phyloP scores from a whole-genome alignment of 495 filamentous ascomycete species.

The Stereocaulon alpinum region DNA sequence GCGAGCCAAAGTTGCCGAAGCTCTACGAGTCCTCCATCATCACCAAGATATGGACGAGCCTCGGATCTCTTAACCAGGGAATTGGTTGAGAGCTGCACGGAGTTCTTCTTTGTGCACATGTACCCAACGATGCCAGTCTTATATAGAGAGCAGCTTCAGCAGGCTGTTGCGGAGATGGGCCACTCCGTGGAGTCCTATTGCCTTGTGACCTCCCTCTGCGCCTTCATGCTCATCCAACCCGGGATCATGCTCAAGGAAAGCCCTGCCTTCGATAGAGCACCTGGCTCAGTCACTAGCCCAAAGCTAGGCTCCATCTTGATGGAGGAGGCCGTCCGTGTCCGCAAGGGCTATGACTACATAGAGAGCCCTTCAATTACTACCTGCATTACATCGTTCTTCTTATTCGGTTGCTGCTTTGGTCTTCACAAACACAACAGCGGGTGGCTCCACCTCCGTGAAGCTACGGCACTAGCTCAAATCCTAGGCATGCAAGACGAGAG shows the following conservation, averaged over 20 bases:
- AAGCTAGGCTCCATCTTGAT: conserved; percentile 47
- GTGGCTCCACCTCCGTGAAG: conserved; percentile 56
- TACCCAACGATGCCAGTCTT: conserved; percentile 79
- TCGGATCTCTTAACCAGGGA: conserved; percentile 49
- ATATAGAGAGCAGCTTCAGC: conserved; percentile 54
- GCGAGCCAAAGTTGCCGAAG: conserved; percentile 21
- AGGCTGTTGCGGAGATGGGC: conserved; percentile 50
- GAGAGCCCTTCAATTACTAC: conserved; percentile 58
- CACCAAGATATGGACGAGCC: conserved; percentile 36
- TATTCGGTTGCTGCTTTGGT: conserved; percentile 66
- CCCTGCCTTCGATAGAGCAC: conserved; percentile 42
- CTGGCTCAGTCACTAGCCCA: conserved; percentile 40
- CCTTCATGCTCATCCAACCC: conserved; percentile 78
- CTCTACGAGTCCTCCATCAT: conserved; percentile 31
- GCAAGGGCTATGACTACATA: conserved; percentile 63
- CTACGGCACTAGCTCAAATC: conserved; percentile 47
- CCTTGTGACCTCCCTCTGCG: conserved; percentile 66
- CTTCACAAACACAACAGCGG: conserved; percentile 44
- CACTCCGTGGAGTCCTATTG: conserved; percentile 67
- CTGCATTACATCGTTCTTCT: conserved; percentile 69
- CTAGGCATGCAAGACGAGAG: conserved; percentile 50
- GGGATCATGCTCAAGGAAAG: conserved; percentile 52
- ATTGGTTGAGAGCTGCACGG: conserved; percentile 58
- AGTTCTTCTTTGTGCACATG: conserved; percentile 76
- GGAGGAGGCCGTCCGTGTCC: conserved; percentile 63